Evolutionary conservation across 2,329 filamentous ascomycete species (phyloP).

Genomic region (Neopestalotiopsis clavispora): DNA sequence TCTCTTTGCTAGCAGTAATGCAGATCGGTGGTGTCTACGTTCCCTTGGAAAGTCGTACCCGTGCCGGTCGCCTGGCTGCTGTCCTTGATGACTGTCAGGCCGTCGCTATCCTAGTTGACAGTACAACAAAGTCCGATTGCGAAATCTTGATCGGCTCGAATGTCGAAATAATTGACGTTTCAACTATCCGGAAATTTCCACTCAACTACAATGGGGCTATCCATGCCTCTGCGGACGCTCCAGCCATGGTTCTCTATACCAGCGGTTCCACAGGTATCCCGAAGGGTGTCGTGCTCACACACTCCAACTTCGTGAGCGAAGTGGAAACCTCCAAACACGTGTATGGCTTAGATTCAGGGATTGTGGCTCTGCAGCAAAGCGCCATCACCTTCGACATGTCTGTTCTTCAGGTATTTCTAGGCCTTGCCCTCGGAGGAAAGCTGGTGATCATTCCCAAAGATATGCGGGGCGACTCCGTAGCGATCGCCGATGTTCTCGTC

Average conservation of each 20-base stretch:
- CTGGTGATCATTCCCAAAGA: not conserved
- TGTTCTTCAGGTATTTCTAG: slow-evolving; percentile 14
- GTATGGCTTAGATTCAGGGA: not conserved
- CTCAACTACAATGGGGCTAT: not conserved
- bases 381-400: slow-evolving; percentile 10
- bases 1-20: slow-evolving; percentile 45
- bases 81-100: slow-evolving; percentile 13
- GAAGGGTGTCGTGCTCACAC: slow-evolving; percentile 36
- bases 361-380: slow-evolving; percentile 29
- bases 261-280: slow-evolving; percentile 28
- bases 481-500: slow-evolving; percentile 6
- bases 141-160: not conserved
- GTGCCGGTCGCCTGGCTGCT: slow-evolving; percentile 12
- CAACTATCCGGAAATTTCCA: not conserved
- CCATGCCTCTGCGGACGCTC: not conserved
- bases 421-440: slow-evolving; percentile 13
- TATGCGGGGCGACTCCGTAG: slow-evolving; percentile 13
- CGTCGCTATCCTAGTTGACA: slow-evolving; percentile 12
- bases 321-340: not conserved
- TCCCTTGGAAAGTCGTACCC: slow-evolving; percentile 44
- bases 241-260: slow-evolving; percentile 29
- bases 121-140: slow-evolving; percentile 4
- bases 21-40: slow-evolving; percentile 43
- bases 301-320: slow-evolving; percentile 16
- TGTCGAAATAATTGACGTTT: not conserved